A percentile compares a stretch with the other conserved stretches of the same genome.
phyloP scores from a whole-genome alignment of 305 asterid genomes.

The Plantago lanceolata region DNA sequence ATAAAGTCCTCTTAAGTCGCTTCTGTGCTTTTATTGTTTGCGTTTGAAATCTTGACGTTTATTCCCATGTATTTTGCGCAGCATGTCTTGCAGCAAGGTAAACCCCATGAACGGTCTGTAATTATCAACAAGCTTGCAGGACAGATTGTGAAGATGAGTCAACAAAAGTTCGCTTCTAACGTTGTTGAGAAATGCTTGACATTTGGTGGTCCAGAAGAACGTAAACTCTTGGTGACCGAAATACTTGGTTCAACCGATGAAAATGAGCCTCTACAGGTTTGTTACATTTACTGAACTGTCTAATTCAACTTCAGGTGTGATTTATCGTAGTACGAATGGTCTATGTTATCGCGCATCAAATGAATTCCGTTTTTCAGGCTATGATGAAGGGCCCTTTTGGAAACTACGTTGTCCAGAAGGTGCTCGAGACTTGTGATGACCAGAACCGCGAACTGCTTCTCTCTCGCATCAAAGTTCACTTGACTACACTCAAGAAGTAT shows the following conservation, averaged over 20 bases:
- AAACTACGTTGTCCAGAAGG: slow-evolving; percentile 85
- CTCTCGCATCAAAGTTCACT: slow-evolving; percentile 77
- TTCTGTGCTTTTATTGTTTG: not conserved
- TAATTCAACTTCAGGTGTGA: no score
- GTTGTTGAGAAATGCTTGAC: slow-evolving; percentile 79
- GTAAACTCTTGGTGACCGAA: slow-evolving; percentile 61
- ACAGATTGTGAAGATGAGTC: slow-evolving; percentile 81
- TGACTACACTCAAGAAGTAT: slow-evolving; percentile 71
- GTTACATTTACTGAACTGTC: slow-evolving; percentile 9
- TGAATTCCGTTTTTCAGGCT: slow-evolving; percentile 42
- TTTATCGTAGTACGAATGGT: not conserved
- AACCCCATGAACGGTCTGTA: slow-evolving; percentile 59
- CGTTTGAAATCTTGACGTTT: not conserved
- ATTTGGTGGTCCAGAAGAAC: slow-evolving; percentile 61
- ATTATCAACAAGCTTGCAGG: slow-evolving; percentile 70
- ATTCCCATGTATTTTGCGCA: slow-evolving; percentile 24
- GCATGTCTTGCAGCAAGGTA: slow-evolving; percentile 87
- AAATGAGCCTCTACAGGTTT: slow-evolving; percentile 77
- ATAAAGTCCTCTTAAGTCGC: not conserved
- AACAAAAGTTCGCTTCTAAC: slow-evolving; percentile 77
- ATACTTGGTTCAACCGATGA: slow-evolving; percentile 85
- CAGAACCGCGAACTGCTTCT: slow-evolving; percentile 59
- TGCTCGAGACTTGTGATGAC: slow-evolving; percentile 76
- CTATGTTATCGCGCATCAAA: not conserved
- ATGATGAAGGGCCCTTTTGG: slow-evolving; percentile 97